Percentiles rank a stretch among this genome's conserved stretches.
phyloP scores from a whole-genome alignment of 352 stramenopile genomes.

The Phytophthora cajani region DNA sequence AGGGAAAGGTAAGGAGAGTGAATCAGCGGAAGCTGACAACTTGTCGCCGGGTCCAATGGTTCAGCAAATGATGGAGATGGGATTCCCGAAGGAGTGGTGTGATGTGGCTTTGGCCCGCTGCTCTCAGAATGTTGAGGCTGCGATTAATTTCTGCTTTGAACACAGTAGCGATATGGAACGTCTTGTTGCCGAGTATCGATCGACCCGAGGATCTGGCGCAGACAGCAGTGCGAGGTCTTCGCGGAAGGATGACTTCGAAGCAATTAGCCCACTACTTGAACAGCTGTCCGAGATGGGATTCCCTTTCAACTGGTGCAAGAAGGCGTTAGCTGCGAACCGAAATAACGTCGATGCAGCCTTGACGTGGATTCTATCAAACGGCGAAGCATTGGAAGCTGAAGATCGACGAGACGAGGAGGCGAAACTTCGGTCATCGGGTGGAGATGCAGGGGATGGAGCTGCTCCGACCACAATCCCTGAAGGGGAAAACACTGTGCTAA shows the following conservation, averaged over 20 bases:
- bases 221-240: conserved; percentile 30
- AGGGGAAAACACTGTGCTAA: conserved; percentile 45
- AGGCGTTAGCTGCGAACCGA: conserved; percentile 86
- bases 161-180: conserved; percentile 92
- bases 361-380: conserved; percentile 94
- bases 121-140: conserved; percentile 89
- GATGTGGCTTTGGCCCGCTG: conserved; percentile 87
- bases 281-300: conserved; percentile 95
- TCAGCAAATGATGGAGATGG: conserved; percentile 95
- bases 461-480: conserved; percentile 30
- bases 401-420: conserved; percentile 86
- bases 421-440: conserved; percentile 47
- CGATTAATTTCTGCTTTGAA: conserved; percentile 94
- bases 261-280: conserved; percentile 79
- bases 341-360: conserved; percentile 92
- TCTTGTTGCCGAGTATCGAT: conserved; percentile 81
- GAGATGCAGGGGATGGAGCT: conserved; percentile 39
- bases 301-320: conserved; percentile 93
- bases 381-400: conserved; percentile 88
- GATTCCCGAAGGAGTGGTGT: conserved; percentile 93
- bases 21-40: conserved; percentile 36
- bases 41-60: conserved; percentile 69
- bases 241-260: conserved; percentile 61
- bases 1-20: conserved; percentile 39
- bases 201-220: conserved; percentile 42